Percentiles rank a stretch among this genome's conserved stretches.
phyloP scores from a whole-genome alignment of 768 basidiomycete species.

The Ramaria sp. region DNA sequence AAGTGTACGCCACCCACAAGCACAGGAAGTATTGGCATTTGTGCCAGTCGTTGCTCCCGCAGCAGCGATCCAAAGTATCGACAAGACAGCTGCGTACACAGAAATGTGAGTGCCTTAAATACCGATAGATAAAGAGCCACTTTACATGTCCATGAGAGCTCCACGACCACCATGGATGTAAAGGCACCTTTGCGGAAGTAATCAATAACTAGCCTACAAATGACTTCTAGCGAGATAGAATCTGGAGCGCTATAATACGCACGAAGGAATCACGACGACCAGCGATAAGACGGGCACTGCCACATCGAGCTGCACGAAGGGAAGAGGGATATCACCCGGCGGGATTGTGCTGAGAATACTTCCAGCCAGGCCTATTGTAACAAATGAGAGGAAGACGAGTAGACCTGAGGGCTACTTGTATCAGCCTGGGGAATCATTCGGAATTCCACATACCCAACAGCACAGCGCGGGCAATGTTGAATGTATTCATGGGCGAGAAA shows the following conservation, averaged over 20 bases:
- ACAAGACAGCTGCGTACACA: constrained; percentile 20
- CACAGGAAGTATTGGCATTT: not conserved
- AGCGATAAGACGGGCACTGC: constrained; percentile 20
- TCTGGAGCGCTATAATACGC: constrained; percentile 16
- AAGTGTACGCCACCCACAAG: not conserved
- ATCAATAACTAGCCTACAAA: constrained; percentile 26
- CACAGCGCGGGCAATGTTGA: not conserved
- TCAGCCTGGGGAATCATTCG: not conserved
- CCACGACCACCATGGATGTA: constrained; percentile 30
- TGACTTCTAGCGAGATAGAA: not conserved
- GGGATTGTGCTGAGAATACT: not conserved
- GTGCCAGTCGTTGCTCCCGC: constrained; percentile 19
- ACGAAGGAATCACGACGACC: constrained; percentile 15
- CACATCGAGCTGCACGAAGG: constrained; percentile 21
- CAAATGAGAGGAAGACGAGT: not conserved
- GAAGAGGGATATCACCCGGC: not conserved
- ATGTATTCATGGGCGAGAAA: not conserved
- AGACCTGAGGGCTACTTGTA: not conserved
- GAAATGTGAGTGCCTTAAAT: not conserved
- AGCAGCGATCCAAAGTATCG: constrained; percentile 30
- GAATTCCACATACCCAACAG: not conserved
- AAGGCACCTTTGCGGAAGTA: constrained; percentile 25
- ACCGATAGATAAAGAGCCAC: not conserved
- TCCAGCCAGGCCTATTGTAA: not conserved
- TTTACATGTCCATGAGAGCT: constrained; percentile 29